A percentile compares a stretch with the other conserved stretches of the same genome.
Evolutionary conservation across 768 basidiomycete genomes (phyloP).

Genomic region (Roridomyces roridus): DNA sequence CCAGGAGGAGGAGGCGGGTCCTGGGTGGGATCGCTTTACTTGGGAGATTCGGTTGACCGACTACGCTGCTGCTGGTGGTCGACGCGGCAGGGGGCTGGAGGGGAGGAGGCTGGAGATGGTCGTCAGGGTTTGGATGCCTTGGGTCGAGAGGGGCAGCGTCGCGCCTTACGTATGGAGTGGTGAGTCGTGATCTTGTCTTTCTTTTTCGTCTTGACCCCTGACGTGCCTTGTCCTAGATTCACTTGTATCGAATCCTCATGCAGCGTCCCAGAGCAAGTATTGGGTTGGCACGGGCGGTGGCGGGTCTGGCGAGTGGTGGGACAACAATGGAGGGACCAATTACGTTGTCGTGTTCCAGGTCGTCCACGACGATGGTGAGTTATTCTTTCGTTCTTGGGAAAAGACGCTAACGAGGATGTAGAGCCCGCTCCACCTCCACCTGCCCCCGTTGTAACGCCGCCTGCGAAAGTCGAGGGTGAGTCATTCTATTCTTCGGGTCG

Average conservation of each 20-base stretch:
- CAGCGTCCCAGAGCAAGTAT: neutral
- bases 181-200: constrained; percentile 25
- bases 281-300: constrained; percentile 21
- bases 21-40: constrained; percentile 62
- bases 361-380: neutral
- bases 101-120: constrained; percentile 67
- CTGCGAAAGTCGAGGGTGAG: too few relatives aligned
- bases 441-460: too few relatives aligned
- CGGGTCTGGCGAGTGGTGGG: constrained; percentile 84
- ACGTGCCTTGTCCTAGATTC: neutral
- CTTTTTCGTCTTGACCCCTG: neutral
- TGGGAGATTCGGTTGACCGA: constrained; percentile 78
- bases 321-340: constrained; percentile 83
- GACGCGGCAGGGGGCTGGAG: constrained; percentile 36
- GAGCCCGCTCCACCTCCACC: too few relatives aligned
- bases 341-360: constrained; percentile 74
- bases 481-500: too few relatives aligned
- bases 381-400: neutral
- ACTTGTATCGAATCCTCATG: too few relatives aligned
- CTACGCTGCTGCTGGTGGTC: constrained; percentile 45
- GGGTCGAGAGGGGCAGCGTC: constrained; percentile 12
- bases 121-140: constrained; percentile 49
- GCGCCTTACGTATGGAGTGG: constrained; percentile 24
- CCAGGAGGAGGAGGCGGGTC: constrained; percentile 24
- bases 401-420: too few relatives aligned